Evolutionary conservation across 1,284 basidiomycete species (phyloP), one percentile per base, ranked within the genome.

Genomic region (Coniferiporia sulphurascens): DNA sequence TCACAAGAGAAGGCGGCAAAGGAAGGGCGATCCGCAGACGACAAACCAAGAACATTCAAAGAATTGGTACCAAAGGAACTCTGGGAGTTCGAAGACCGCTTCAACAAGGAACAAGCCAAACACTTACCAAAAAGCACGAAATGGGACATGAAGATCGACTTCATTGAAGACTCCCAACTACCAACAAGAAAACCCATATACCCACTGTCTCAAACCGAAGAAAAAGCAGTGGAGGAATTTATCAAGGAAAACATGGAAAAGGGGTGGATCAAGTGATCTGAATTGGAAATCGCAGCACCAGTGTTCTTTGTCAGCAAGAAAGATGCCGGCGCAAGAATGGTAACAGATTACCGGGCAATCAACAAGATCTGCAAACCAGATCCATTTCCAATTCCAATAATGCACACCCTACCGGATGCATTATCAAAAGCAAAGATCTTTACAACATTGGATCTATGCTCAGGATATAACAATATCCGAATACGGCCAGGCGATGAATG

Each of bases 241-340:
- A 38, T 38, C 8, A 58, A 68, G 3, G 68, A 69, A 36, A 67
- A 66, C 48, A 12, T 71, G 0, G 12, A 10, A 22, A 61, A 54
- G 3, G 58, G 63, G n/a, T 48, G 34, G 13, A 69, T 68, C 27
- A 48, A 58, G 0, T 61, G 51, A 9, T 68, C 68, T 1, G 66
- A 62, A 19, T 65, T 65, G 6, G 65, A 65, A 4, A 65, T 67
- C 10, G 68, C 61, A 0, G 61, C 74, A 0, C 72, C 73, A 0
- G 63, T 75, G 35, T 67, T 77, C 10, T 77, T 76, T 58, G 69
- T 75, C 6, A 19, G 36, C 22, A 53, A 53, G 13, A 53, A 53
- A n/a, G 52, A 53, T 44, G 52, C 17, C 66, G 67, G 52, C 76
- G 76, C 64, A 73, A 73, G 63, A 71, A 74, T 59, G 69, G 70